Base-by-base conservation (phyloP, 192 early-diverging fungal genomes). In the Funneliformis geosporum region DNA sequence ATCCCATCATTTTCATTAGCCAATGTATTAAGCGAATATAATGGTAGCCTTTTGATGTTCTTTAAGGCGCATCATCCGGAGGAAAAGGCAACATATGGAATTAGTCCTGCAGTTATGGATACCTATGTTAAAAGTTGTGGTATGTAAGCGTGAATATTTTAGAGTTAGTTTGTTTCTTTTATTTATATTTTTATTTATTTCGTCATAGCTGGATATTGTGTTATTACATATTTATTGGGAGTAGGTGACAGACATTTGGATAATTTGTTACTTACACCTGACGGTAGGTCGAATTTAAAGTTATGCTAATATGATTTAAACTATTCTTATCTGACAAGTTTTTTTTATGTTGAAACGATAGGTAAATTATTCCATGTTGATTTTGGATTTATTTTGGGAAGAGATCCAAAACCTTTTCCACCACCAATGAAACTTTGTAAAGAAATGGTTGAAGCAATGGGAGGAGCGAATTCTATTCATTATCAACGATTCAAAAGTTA, bases 381-480 rank as follows among this genome's bases (percentile, higher is more conserved):
- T 84, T 99, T 98, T 89, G 96, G 97, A 18, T 99, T 96, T 83
- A 99, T 99, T 50, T 89, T 99, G 8, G 98, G 98, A 7, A 90
- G 98, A 65, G 98, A 99, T 76, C 98, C 98, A 2, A 99, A 99
- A 82, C 98, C 98, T 6, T 99, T 99, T 88, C 98, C 98, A 47
- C 97, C 98, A 14, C 98, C 98, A 1, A 99, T 99, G 97, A 99
- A 99, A 84, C 90, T 99, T 44, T 97, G 94, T 81, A 97, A 97
- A 80, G 98, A 99, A 88, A 99, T 99, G 98, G 96, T 99, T 8
- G 98, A 99, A 80, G 97, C 95, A 0, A 98, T 99, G 96, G 98
- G 98, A 46, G 97, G 97, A 38, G 91, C 95, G 40, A 88, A 91
- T 50, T 96, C 96, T 25, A 91, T 88, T 21, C 89, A 92, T 75